A percentile compares a stretch with the other conserved stretches of the same genome.
phyloP scores from a whole-genome alignment of 805 yeast species.

The Myxozyma mucilagina region DNA sequence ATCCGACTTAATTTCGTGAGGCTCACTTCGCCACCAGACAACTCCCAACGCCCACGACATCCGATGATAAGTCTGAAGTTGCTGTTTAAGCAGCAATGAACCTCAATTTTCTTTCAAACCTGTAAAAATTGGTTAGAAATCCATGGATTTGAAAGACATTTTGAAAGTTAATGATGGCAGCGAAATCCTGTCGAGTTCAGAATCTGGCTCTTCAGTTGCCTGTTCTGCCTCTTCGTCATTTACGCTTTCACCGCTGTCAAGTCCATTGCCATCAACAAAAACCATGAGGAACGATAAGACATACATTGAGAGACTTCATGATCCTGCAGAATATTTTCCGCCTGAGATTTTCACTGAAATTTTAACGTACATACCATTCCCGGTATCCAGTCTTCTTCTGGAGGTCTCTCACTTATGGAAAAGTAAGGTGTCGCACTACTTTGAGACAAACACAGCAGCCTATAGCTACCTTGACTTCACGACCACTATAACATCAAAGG shows the following conservation, averaged over 20 bases:
- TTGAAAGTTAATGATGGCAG: no score
- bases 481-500: background rate
- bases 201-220: no score
- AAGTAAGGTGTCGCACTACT: background rate
- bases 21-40: no score
- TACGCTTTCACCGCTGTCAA: background rate
- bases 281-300: background rate
- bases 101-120: no score
- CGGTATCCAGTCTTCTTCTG: background rate
- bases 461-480: slow-evolving; percentile 12
- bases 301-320: background rate
- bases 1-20: no score
- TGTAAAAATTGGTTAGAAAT: no score
- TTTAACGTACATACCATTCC: background rate
- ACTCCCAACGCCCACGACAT: no score
- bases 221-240: background rate
- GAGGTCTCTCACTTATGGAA: slow-evolving; percentile 5
- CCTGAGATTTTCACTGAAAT: slow-evolving; percentile 6
- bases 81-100: no score
- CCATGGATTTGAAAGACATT: no score
- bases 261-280: background rate
- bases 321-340: slow-evolving; percentile 7
- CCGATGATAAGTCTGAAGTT: no score
- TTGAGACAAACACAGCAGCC: background rate
- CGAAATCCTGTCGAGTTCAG: background rate